These are phyloP conservation scores for Phytophthora chlamydospora DNA, from an alignment of 352 stramenopile species.

Conservation along the genomic window DNA sequence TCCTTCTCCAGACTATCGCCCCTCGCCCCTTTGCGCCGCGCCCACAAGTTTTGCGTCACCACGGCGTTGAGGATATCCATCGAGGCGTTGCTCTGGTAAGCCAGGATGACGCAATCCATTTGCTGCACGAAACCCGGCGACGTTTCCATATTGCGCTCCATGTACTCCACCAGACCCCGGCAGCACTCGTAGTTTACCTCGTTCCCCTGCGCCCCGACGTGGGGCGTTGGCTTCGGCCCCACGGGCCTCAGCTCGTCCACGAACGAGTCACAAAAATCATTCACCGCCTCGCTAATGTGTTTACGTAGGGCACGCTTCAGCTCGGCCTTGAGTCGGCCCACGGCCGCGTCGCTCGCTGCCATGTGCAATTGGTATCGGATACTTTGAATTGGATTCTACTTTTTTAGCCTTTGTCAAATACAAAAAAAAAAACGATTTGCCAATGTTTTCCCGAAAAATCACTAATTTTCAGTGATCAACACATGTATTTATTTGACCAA, in stretches of 20 bases:
- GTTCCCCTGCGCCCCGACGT: constrained; percentile 18
- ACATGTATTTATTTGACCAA: no score
- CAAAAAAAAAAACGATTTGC: no score
- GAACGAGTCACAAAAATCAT: constrained; percentile 43
- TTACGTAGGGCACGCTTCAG: constrained; percentile 41
- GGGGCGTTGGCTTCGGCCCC: no score
- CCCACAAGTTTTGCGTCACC: constrained; percentile 28
- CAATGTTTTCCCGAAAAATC: no score
- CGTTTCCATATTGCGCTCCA: constrained; percentile 58
- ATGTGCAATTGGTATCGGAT: no score
- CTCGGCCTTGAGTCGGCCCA: constrained; percentile 28
- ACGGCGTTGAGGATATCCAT: constrained; percentile 48
- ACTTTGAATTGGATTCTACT: no score
- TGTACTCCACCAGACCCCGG: constrained; percentile 53
- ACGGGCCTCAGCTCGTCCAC: constrained; percentile 6
- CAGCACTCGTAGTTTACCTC: constrained; percentile 57
- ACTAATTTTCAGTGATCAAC: no score
- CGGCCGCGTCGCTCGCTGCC: neutral
- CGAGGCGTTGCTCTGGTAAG: constrained; percentile 55
- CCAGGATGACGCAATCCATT: constrained; percentile 71
- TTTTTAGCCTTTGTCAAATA: no score
- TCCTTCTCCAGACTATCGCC: neutral
- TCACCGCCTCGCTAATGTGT: constrained; percentile 46
- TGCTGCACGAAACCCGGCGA: constrained; percentile 56
- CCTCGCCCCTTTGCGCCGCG: neutral